A percentile compares a stretch with the other conserved stretches of the same genome.
phyloP scores from a whole-genome alignment of 2,329 filamentous ascomycete species.

The Xenosphaeropsis pyriputrescens region DNA sequence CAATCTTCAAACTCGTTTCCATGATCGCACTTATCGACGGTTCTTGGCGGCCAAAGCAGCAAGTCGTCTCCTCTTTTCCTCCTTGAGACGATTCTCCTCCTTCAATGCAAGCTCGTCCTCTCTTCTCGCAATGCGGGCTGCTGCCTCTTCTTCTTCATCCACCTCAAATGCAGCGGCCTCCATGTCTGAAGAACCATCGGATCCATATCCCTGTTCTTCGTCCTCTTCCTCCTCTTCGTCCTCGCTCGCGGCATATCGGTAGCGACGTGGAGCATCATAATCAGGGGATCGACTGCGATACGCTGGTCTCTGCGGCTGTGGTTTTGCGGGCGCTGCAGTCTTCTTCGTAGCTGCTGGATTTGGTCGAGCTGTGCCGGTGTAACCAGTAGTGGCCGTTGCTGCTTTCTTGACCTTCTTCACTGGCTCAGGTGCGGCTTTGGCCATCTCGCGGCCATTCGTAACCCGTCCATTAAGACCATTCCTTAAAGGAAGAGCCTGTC shows the following conservation, averaged over 20 bases:
- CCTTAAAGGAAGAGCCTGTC: slow-evolving; percentile 3
- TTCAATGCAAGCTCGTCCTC: slow-evolving; percentile 54
- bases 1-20: too few relatives aligned
- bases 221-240: slow-evolving; percentile 27
- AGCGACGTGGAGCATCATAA: slow-evolving; percentile 21
- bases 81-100: slow-evolving; percentile 45
- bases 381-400: slow-evolving; percentile 46
- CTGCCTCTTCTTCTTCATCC: slow-evolving; percentile 52
- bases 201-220: slow-evolving; percentile 45
- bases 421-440: slow-evolving; percentile 15
- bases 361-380: slow-evolving; percentile 50
- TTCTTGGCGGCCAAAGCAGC: slow-evolving; percentile 13
- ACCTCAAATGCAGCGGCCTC: slow-evolving; percentile 63
- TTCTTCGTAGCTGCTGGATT: slow-evolving; percentile 25
- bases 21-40: too few relatives aligned
- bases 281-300: slow-evolving; percentile 16
- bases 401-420: slow-evolving; percentile 49
- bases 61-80: slow-evolving; percentile 24
- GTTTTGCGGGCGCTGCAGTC: slow-evolving; percentile 9
- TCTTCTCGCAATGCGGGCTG: slow-evolving; percentile 44
- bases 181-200: slow-evolving; percentile 62
- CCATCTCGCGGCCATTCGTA: slow-evolving; percentile 5
- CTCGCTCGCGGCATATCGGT: slow-evolving; percentile 18
- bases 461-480: slow-evolving; percentile 7
- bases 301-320: slow-evolving; percentile 1